Conservation (phyloP, 306 rosid species). For the Adenanthera pavonina region DNA sequence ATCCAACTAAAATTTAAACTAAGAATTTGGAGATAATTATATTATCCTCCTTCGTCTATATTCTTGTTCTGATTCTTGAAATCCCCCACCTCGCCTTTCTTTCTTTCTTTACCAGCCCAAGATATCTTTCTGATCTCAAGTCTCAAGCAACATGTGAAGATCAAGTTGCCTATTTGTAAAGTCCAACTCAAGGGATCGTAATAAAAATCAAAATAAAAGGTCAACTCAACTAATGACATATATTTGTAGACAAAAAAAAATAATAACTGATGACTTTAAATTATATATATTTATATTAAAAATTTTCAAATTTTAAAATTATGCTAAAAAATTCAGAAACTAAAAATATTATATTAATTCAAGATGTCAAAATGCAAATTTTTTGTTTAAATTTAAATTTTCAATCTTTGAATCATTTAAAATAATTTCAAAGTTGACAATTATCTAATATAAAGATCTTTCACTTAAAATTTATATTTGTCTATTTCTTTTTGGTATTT, state of each 20-base stretch:
- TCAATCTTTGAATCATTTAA: background rate
- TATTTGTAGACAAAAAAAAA: background rate
- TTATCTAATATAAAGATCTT: background rate
- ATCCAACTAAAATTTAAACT: background rate
- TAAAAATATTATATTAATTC: too few species aligned
- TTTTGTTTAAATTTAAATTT: background rate
- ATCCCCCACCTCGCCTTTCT: constrained; percentile 19
- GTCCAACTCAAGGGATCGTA: background rate
- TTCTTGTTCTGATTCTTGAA: constrained; percentile 4
- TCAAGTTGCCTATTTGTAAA: constrained; percentile 31
- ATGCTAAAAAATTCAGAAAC: background rate
- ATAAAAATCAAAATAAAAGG: background rate
- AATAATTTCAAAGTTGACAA: background rate
- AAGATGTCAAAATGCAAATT: background rate
- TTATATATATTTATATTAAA: background rate
- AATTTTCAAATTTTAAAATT: background rate
- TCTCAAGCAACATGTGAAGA: constrained; percentile 41
- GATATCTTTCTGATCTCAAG: constrained; percentile 24
- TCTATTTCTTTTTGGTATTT: background rate
- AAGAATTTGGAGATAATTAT: background rate
- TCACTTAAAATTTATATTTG: background rate
- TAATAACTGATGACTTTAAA: background rate
- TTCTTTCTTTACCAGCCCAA: background rate
- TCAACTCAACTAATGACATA: background rate
- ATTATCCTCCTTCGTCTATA: background rate